These are phyloP conservation scores for Nicotiana otophora DNA, from an alignment of 257 asterid genomes.

Conservation along the genomic window DNA sequence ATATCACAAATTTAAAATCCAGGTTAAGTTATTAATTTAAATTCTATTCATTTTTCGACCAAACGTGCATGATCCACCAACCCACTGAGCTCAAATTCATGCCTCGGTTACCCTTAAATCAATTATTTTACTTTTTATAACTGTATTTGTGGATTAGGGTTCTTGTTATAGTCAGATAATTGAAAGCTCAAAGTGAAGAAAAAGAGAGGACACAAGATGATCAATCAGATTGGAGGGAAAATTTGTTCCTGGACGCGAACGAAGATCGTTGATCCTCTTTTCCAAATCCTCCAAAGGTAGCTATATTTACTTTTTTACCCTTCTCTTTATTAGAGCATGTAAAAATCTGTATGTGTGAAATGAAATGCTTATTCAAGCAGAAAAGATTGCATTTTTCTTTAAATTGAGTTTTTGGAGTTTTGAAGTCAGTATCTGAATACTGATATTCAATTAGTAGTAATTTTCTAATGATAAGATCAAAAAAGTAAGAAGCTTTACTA, in stretches of 20 bases:
- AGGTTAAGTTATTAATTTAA: background rate
- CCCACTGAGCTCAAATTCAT: background rate
- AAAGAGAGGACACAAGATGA: conserved; percentile 6
- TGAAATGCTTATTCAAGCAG: background rate
- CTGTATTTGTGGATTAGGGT: background rate
- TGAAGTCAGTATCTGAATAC: background rate
- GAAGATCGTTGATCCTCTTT: conserved; percentile 70
- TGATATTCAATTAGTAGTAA: background rate
- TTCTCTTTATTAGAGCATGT: background rate
- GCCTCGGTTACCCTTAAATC: background rate
- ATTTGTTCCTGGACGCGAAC: conserved; percentile 51
- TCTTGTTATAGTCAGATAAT: background rate
- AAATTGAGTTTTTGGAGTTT: background rate
- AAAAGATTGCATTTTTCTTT: background rate
- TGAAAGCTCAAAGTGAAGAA: background rate
- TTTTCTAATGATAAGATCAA: background rate
- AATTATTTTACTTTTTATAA: background rate
- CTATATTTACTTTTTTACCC: background rate
- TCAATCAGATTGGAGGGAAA: conserved; percentile 35
- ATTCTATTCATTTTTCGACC: background rate
- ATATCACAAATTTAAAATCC: background rate
- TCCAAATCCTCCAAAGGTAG: conserved; percentile 72
- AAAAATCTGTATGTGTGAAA: background rate
- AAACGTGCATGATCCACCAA: background rate
- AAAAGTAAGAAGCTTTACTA: background rate